Conservation (phyloP, 2,329 filamentous ascomycete genomes). For the Sporothrix dimorphospora region DNA sequence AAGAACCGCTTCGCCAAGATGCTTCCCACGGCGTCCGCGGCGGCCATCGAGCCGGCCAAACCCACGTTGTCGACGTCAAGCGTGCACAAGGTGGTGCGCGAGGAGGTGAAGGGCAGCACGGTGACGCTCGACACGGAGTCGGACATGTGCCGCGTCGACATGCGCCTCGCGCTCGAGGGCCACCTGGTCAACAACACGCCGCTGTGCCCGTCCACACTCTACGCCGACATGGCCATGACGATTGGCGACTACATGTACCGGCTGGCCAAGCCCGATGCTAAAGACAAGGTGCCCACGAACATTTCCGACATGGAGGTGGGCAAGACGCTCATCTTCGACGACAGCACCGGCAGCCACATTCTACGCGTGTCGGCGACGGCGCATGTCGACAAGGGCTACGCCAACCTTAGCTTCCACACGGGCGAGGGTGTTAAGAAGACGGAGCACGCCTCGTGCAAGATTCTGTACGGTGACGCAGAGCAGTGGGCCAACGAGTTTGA, state of each 20-base stretch:
- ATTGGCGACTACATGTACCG: constrained; percentile 69
- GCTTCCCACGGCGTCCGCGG: constrained; percentile 40
- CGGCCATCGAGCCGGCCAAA: constrained; percentile 46
- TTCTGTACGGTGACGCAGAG: constrained; percentile 63
- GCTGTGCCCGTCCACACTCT: constrained; percentile 64
- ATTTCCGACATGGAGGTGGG: constrained; percentile 69
- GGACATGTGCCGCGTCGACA: constrained; percentile 65
- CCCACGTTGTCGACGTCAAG: constrained; percentile 65
- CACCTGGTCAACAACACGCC: constrained; percentile 70
- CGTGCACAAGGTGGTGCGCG: constrained; percentile 65
- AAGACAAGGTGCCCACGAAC: constrained; percentile 60
- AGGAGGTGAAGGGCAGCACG: constrained; percentile 63
- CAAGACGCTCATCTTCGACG: constrained; percentile 67
- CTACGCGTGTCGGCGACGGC: constrained; percentile 64
- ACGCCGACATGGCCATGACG: constrained; percentile 56
- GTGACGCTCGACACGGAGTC: constrained; percentile 66
- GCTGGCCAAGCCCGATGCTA: constrained; percentile 58
- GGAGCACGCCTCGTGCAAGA: constrained; percentile 65
- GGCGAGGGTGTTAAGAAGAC: constrained; percentile 61
- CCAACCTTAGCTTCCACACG: constrained; percentile 61
- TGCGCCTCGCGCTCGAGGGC: constrained; percentile 63
- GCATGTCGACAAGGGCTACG: constrained; percentile 57
- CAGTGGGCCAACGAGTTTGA: constrained; percentile 68
- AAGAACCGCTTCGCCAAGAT: constrained; percentile 62
- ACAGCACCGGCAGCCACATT: constrained; percentile 55